Evolutionary conservation across 495 filamentous ascomycete species (phyloP), one percentile per base, ranked within the genome.

Genomic region (Sphaerosporella brunnea): DNA sequence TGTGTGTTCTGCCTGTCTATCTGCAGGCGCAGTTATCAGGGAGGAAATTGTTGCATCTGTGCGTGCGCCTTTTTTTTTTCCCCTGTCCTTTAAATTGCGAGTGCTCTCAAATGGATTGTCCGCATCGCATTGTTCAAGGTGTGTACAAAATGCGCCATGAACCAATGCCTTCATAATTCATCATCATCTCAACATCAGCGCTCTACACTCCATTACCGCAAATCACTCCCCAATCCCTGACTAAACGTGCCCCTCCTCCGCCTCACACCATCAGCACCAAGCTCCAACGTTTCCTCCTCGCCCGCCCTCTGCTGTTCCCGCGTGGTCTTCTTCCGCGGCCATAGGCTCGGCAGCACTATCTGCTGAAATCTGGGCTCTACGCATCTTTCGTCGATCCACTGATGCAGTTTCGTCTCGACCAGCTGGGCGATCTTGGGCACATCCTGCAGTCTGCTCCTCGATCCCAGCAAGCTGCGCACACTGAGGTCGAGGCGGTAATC

Each of bases 361-460:
- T 96, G 84, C 59, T 97, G 90, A 51, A 97, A 93, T 20, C 85
- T 73, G 8, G 90, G 90, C 65, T 96, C 90, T 2, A 97, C 90
- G 46, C 82, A 84, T 24, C 90, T 76, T 58, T 96, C 90, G 61
- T 97, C 90, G 54, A 97, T 94, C 90, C 90, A 97, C 21, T 80
- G 76, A 60, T 96, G 90, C 4, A 97, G 71, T 5, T 88, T 73
- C 3, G 78, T 77, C 64, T 97, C 90, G 32, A 97, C 79, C 2
- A 97, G 71, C 60, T 95, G 86, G 0, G 92, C 92, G 41, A 97
- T 92, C 62, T 97, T 97, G 9, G 90, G 90, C 10, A 97, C 84
- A 65, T 97, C 92, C 62, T 95, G 88, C 9, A 97, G 66, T 16
- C 92, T 69, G 28, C 79, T 84, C 23, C 92, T 77, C 24, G 82